Conservation (phyloP, 2,329 filamentous ascomycete species). For the Trichoderma cornu-damae region DNA sequence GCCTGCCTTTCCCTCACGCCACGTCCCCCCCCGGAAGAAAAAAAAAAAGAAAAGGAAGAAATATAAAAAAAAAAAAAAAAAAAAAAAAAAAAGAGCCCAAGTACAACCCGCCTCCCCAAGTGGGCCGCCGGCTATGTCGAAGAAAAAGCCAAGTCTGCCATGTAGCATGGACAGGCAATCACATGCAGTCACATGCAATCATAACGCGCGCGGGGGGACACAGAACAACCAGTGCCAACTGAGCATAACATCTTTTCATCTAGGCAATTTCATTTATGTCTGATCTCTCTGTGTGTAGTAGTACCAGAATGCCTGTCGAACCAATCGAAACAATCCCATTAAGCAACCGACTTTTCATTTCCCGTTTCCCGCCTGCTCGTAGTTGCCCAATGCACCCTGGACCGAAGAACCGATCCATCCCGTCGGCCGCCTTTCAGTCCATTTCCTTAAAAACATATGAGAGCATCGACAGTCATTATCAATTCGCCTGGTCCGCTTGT, state of each 20-base stretch:
- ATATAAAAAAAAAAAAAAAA: no score
- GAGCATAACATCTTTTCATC: conserved; percentile 10
- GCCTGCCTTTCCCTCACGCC: background rate
- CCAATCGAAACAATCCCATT: conserved; percentile 12
- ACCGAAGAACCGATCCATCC: conserved; percentile 11
- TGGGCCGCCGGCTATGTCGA: background rate
- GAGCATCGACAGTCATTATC: conserved; percentile 16
- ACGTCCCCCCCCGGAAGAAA: background rate
- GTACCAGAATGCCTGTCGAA: conserved; percentile 11
- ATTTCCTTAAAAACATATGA: conserved; percentile 14
- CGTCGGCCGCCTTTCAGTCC: conserved; percentile 15
- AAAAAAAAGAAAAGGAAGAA: no score
- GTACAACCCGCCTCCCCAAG: no score
- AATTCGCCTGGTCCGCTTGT: conserved; percentile 11
- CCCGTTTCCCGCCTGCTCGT: conserved; percentile 9
- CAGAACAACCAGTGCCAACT: background rate
- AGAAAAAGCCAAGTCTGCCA: conserved; percentile 1
- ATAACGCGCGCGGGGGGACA: background rate
- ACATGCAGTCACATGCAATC: conserved; percentile 13
- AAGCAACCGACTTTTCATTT: conserved; percentile 16
- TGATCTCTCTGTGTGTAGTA: conserved; percentile 15
- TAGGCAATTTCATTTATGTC: conserved; percentile 18
- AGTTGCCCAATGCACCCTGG: conserved; percentile 15
- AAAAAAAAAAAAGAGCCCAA: no score
- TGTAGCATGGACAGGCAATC: conserved; percentile 3